Evolutionary conservation across 257 asterid species (phyloP), one percentile per base, ranked within the genome.

Genomic region (Petunia axillaris): DNA sequence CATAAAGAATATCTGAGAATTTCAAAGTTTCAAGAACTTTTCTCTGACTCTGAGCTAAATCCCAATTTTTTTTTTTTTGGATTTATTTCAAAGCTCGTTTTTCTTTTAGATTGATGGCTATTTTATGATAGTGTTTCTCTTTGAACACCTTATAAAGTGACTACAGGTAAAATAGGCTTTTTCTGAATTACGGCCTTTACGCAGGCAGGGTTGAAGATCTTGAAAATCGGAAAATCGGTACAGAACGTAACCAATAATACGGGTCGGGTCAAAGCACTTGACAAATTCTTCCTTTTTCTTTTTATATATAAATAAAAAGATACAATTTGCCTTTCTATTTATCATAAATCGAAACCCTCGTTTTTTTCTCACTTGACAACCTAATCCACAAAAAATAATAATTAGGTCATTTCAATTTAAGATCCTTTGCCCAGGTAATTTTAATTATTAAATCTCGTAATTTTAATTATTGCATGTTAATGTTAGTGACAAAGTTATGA

Each of bases 321-420:
- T 71, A 60, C 44, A 15, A 52, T 10, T 71, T 35, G 62, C 60
- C 77, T 71, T 71, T 11, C 41, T 52, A 13, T 52, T 74, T 71
- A 74, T 50, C 80, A 52, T 86, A 67, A 82, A 85, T 81, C 87
- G 88, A 87, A 89, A 91, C 93, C 93, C 95, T 91, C 88, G 90
- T 86, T 86, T 82, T 81, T 80, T 62, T 76, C 85, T 59, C 80
- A 48, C 82, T 79, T 70, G 70, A 59, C 67, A 81, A 59, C 85
- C 37, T 14, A 46, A 83, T 76, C 55, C 52, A 35, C 83, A 84
- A 54, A 76, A 66, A 25, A 25, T 25, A 25, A 25, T 25, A 25
- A 25, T 25, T 25, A 74, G 10, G 25, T 35, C 48, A 66, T 53
- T 74, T 8, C 35, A 16, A 14, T 25, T 25, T 25, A 39, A 57